These are phyloP conservation scores for Hypoxylon sp. DNA, from an alignment of 2,329 filamentous ascomycete genomes.

Conservation along the genomic window DNA sequence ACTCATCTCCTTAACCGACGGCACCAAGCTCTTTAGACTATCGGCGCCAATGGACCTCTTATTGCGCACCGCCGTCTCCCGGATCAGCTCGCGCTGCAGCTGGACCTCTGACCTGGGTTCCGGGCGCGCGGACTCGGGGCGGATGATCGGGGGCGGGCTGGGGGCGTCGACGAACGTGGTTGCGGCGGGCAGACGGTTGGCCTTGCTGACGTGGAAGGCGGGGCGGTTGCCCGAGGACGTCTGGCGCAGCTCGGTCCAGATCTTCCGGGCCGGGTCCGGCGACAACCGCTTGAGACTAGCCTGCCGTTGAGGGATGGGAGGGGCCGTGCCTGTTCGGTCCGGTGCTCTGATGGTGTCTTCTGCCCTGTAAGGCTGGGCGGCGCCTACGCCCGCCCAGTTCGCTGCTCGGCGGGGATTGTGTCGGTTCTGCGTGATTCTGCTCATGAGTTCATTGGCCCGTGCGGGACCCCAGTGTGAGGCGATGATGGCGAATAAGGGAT, in stretches of 20 bases:
- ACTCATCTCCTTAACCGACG: slow-evolving; percentile 46
- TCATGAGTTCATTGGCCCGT: slow-evolving; percentile 61
- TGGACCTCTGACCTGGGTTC: slow-evolving; percentile 42
- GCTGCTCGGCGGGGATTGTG: slow-evolving; percentile 20
- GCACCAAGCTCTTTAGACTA: slow-evolving; percentile 52
- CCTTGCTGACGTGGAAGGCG: slow-evolving; percentile 39
- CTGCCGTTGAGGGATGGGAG: slow-evolving; percentile 40
- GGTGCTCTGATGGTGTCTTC: slow-evolving; percentile 16
- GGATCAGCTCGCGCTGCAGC: slow-evolving; percentile 45
- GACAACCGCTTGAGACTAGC: slow-evolving; percentile 34
- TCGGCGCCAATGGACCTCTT: slow-evolving; percentile 52
- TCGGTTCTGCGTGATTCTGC: slow-evolving; percentile 50
- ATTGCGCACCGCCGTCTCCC: slow-evolving; percentile 50
- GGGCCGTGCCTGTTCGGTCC: slow-evolving; percentile 20
- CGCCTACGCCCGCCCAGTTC: slow-evolving; percentile 10
- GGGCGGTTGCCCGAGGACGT: slow-evolving; percentile 43
- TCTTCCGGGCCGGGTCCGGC: slow-evolving; percentile 49
- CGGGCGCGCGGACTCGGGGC: slow-evolving; percentile 8
- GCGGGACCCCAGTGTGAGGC: slow-evolving; percentile 65
- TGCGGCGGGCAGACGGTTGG: slow-evolving; percentile 30
- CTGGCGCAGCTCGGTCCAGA: slow-evolving; percentile 54
- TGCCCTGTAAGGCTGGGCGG: neutral
- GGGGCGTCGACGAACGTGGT: slow-evolving; percentile 34
- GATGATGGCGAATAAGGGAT: slow-evolving; percentile 62
- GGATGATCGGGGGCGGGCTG: slow-evolving; percentile 2